A percentile compares a stretch with the other conserved stretches of the same genome.
phyloP scores from a whole-genome alignment of 2,329 filamentous ascomycete species.

The Berkeleyomyces rouxiae region DNA sequence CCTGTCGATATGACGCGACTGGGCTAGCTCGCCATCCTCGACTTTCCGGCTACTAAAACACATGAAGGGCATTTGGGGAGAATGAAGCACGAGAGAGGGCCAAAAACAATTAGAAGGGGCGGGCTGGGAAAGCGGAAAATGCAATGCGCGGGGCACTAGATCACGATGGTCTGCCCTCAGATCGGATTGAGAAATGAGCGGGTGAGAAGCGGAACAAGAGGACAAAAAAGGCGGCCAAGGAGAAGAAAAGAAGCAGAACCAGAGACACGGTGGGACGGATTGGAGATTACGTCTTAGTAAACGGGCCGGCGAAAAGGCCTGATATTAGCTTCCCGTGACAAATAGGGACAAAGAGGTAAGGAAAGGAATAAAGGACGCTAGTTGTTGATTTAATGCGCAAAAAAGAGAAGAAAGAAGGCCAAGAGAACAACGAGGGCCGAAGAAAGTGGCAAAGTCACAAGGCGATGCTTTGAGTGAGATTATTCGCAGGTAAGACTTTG shows the following conservation, averaged over 20 bases:
- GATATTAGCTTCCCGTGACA: background rate
- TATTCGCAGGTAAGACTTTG: too few species aligned
- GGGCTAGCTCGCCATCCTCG: conserved; percentile 32
- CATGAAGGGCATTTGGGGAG: conserved; percentile 26
- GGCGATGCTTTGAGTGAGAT: too few species aligned
- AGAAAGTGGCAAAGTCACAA: background rate
- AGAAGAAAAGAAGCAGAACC: background rate
- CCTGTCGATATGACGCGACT: conserved; percentile 69
- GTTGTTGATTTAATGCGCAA: background rate
- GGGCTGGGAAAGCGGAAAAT: background rate
- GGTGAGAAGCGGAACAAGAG: background rate
- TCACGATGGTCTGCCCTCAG: background rate
- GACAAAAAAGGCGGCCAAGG: background rate
- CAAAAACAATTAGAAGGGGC: background rate
- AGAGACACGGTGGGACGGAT: background rate
- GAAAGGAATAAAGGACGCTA: background rate
- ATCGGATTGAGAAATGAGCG: background rate
- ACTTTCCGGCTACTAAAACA: conserved; percentile 45
- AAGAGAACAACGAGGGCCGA: background rate
- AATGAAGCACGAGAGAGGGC: background rate
- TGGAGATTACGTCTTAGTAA: background rate
- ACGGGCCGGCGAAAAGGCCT: background rate
- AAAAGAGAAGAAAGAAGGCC: background rate
- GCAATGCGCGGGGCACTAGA: background rate
- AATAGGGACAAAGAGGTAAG: background rate